These are phyloP conservation scores for Trichoderma sp. DNA, from an alignment of 2,329 filamentous ascomycete genomes.

Conservation along the genomic window DNA sequence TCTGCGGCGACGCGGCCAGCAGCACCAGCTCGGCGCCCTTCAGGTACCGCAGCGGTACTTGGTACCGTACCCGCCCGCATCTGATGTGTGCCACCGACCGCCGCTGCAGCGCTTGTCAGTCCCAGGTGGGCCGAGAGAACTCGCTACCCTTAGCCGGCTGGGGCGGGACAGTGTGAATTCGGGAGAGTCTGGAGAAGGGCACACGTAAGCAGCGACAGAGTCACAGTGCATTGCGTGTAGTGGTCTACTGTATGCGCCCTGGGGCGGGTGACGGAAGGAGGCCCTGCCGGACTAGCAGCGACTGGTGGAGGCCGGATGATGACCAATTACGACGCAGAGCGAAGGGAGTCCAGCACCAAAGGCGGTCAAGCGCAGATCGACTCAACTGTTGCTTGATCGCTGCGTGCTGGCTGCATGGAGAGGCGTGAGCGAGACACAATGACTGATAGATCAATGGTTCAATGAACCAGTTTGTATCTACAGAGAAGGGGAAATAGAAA, in stretches of 20 bases:
- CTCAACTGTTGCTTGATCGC: no score
- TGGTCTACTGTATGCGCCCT: conserved; percentile 13
- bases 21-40: not conserved
- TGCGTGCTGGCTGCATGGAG: not conserved
- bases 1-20: conserved; percentile 2
- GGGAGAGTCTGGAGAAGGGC: conserved; percentile 4
- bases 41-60: conserved; percentile 21
- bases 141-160: not conserved
- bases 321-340: conserved; percentile 9
- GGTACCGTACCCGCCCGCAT: conserved; percentile 23
- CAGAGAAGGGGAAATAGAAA: not conserved
- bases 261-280: conserved; percentile 15
- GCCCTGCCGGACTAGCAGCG: conserved; percentile 3
- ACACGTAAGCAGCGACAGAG: not conserved
- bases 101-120: conserved; percentile 8
- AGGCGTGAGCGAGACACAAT: not conserved
- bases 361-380: conserved; percentile 16
- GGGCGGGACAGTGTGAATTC: conserved; percentile 7
- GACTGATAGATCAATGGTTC: not conserved
- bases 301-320: not conserved
- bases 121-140: conserved; percentile 1
- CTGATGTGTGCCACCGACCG: conserved; percentile 9
- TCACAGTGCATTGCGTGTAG: not conserved
- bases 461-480: not conserved
- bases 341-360: conserved; percentile 8